A percentile compares a stretch with the other conserved stretches of the same genome.
Evolutionary conservation across 2,329 filamentous ascomycete species (phyloP).

Genomic region (Cordyceps cicadae): DNA sequence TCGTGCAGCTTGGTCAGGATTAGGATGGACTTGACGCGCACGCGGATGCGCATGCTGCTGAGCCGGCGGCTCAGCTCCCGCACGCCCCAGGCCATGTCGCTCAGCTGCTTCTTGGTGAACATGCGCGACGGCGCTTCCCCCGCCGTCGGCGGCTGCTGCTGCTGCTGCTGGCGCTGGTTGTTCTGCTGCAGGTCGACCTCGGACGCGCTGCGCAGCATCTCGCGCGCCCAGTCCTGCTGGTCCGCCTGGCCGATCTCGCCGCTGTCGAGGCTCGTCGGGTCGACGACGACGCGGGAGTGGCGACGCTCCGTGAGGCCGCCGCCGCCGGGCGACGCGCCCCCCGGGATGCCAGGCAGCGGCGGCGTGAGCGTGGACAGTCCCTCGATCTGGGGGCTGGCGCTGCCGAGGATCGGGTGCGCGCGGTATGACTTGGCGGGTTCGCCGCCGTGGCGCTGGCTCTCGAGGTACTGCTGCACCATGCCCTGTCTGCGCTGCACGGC

Average conservation of each 20-base stretch:
- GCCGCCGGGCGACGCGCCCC: conserved; percentile 15
- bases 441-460: conserved; percentile 39
- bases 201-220: conserved; percentile 36
- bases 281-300: conserved; percentile 27
- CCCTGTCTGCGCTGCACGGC: conserved; percentile 43
- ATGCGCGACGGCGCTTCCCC: conserved; percentile 48
- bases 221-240: conserved; percentile 45
- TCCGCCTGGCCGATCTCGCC: conserved; percentile 45
- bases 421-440: conserved; percentile 20
- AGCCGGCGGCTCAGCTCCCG: conserved; percentile 80
- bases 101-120: conserved; percentile 87
- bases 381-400: conserved; percentile 10
- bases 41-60: conserved; percentile 71
- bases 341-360: conserved; percentile 3
- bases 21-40: conserved; percentile 76
- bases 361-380: conserved; percentile 9
- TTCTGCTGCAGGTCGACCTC: conserved; percentile 26
- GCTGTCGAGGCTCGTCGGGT: conserved; percentile 32
- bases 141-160: neutral
- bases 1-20: conserved; percentile 91
- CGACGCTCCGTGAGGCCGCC: neutral
- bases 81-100: conserved; percentile 95
- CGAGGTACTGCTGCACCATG: conserved; percentile 57
- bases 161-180: conserved; percentile 14
- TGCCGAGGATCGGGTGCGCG: conserved; percentile 22